Evolutionary conservation across 352 stramenopile species (phyloP), one percentile per base, ranked within the genome.

Genomic region (Phytophthora europaea): DNA sequence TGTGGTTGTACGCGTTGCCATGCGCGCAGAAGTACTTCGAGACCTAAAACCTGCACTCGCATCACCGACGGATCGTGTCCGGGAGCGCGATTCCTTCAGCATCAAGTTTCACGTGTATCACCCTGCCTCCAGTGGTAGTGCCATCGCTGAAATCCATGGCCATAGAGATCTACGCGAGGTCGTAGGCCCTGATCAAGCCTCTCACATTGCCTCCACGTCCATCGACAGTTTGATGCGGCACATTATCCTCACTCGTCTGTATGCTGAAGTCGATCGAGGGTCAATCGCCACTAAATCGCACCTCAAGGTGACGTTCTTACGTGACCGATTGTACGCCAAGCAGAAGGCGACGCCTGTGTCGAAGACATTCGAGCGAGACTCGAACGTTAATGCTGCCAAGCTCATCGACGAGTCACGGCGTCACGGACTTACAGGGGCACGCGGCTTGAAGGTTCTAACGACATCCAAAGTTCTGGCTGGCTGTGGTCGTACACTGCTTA

Each of bases 291-390:
- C 13, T 10, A 60, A 36, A 6, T 36, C 52, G 26, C 2, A 48
- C 7, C 60, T 90, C 6, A 50, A 75, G n/a, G 72, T 90, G 15
- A 40, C 58, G 28, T 91, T 94, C 52, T 55, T 89, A 52, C 68
- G 75, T 10, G 85, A 94, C 52, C 79, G 83, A 55, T 69, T 94
- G 28, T 94, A 84, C 31, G 72, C 81, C 1, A 94, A 92, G 65
- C 79, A 91, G 45, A 94, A 94, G 55, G 74, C 52, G 3, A 94
- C 87, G 0, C 87, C 87, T 38, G 74, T 92, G 18, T 80, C 83
- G 18, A 55, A 74, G 26, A 67, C 31, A 3, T 71, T 82, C 7
- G 53, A 72, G 4, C 53, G 45, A 5, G 87, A 94, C 50, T 34
- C 66, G 0, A 43, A 43, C 10, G 54, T 52, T 0, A 94, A 94